phyloP scores from a whole-genome alignment of 345 rosid species.

The Erysimum cheiranthoides region DNA sequence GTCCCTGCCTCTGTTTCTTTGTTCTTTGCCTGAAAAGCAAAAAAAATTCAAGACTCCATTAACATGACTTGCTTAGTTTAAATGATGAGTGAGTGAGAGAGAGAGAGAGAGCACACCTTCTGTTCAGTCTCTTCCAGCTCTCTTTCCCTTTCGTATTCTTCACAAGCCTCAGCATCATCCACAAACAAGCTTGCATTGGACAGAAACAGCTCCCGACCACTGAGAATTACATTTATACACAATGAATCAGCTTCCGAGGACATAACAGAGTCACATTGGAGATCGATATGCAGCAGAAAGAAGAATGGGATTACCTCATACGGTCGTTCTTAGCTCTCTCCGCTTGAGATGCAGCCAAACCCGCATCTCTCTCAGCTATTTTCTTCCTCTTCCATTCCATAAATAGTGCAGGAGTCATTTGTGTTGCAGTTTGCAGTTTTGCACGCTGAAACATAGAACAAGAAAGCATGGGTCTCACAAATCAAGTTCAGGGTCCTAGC shows the following conservation, averaged over 20 bases:
- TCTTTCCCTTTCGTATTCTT: constrained; percentile 80
- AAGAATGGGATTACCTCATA: constrained; percentile 66
- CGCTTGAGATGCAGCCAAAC: constrained; percentile 81
- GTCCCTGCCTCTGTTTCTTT: constrained; percentile 48
- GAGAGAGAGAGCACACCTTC: constrained; percentile 47
- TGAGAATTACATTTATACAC: constrained; percentile 46
- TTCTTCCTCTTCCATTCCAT: constrained; percentile 92
- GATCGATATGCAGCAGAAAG: constrained; percentile 11
- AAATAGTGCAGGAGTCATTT: constrained; percentile 89
- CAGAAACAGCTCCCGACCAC: constrained; percentile 97
- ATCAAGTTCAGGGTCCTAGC: constrained; percentile 12
- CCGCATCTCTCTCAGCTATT: constrained; percentile 78
- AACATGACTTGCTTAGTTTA: constrained; percentile 19
- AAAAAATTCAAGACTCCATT: constrained; percentile 31
- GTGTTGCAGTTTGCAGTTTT: constrained; percentile 67
- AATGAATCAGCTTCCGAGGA: constrained; percentile 31
- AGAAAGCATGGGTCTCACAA: constrained; percentile 1
- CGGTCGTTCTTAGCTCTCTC: constrained; percentile 98
- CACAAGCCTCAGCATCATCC: constrained; percentile 95
- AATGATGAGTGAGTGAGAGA: not conserved
- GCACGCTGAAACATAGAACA: constrained; percentile 64
- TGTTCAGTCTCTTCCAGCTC: constrained; percentile 58
- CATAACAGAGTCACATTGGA: constrained; percentile 23
- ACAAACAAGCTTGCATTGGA: constrained; percentile 90
- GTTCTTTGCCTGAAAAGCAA: constrained; percentile 40